Evolutionary conservation across 495 filamentous ascomycete species (phyloP).

Genomic region (Terfezia boudieri): DNA sequence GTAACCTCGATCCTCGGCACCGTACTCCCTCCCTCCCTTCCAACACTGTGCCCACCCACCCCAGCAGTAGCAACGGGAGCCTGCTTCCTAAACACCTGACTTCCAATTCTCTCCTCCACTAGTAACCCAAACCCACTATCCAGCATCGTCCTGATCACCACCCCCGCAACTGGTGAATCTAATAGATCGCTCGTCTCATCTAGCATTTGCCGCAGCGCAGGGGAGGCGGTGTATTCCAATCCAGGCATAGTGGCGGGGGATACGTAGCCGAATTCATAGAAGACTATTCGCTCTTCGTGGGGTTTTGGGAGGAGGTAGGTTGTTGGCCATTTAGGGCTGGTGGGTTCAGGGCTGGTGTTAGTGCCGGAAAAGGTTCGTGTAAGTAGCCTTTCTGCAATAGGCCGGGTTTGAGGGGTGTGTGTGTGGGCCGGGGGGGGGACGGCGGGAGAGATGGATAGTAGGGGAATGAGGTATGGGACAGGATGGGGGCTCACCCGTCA

Average conservation of each 20-base stretch:
- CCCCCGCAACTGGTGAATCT: slow-evolving; percentile 72
- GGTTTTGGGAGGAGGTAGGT: slow-evolving; percentile 53
- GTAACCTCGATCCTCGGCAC: slow-evolving; percentile 1
- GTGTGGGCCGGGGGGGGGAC: no score
- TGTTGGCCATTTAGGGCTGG: slow-evolving; percentile 12
- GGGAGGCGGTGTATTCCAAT: slow-evolving; percentile 20
- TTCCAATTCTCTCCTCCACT: slow-evolving; percentile 51
- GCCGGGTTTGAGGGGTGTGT: neutral
- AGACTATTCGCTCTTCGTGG: slow-evolving; percentile 55
- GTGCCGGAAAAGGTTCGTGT: neutral
- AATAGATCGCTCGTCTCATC: slow-evolving; percentile 92
- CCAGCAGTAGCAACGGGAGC: slow-evolving; percentile 22
- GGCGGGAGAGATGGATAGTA: neutral
- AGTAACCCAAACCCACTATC: slow-evolving; percentile 68
- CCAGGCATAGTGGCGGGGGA: slow-evolving; percentile 26
- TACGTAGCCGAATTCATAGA: slow-evolving; percentile 46
- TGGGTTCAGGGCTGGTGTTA: slow-evolving; percentile 25
- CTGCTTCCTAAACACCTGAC: slow-evolving; percentile 50
- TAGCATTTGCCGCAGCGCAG: slow-evolving; percentile 55
- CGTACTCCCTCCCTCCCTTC: slow-evolving; percentile 23
- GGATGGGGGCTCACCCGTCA: slow-evolving; percentile 30
- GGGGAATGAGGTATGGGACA: neutral
- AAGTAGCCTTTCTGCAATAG: no score
- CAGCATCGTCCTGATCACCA: slow-evolving; percentile 63
- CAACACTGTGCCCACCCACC: slow-evolving; percentile 22